Conservation (phyloP, 2,329 filamentous ascomycete species). For the Hypoxylon sp. region DNA sequence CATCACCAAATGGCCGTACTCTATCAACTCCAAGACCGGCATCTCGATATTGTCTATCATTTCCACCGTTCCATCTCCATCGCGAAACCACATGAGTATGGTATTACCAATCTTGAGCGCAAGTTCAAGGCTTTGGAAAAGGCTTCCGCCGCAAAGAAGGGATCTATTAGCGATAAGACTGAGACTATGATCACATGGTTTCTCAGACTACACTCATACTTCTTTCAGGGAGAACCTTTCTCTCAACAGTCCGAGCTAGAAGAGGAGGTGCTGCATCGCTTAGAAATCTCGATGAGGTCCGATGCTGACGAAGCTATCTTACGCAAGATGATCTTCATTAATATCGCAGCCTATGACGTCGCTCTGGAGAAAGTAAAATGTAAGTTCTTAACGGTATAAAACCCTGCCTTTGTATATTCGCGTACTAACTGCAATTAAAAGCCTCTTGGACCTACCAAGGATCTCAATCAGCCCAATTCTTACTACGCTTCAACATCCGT, state of each 20-base stretch:
- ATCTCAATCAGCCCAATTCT: conserved; percentile 70
- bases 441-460: conserved; percentile 62
- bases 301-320: conserved; percentile 74
- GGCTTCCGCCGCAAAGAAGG: conserved; percentile 52
- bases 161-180: conserved; percentile 64
- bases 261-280: conserved; percentile 83
- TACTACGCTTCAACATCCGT: conserved; percentile 82
- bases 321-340: conserved; percentile 85
- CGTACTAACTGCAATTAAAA: conserved; percentile 45
- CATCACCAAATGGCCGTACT: conserved; percentile 94
- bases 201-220: conserved; percentile 85
- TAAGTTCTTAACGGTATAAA: conserved; percentile 53
- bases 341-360: conserved; percentile 85
- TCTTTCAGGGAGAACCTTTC: conserved; percentile 82
- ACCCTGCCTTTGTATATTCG: not conserved
- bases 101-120: conserved; percentile 80
- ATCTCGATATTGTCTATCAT: conserved; percentile 89
- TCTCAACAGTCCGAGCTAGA: conserved; percentile 84
- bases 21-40: conserved; percentile 80
- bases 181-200: conserved; percentile 84
- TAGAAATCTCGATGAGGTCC: conserved; percentile 79
- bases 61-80: conserved; percentile 86
- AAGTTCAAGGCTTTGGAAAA: conserved; percentile 75
- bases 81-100: conserved; percentile 79
- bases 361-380: conserved; percentile 72